Conservation (phyloP, 2,329 filamentous ascomycete species). For the Sarocladium kiliense region DNA sequence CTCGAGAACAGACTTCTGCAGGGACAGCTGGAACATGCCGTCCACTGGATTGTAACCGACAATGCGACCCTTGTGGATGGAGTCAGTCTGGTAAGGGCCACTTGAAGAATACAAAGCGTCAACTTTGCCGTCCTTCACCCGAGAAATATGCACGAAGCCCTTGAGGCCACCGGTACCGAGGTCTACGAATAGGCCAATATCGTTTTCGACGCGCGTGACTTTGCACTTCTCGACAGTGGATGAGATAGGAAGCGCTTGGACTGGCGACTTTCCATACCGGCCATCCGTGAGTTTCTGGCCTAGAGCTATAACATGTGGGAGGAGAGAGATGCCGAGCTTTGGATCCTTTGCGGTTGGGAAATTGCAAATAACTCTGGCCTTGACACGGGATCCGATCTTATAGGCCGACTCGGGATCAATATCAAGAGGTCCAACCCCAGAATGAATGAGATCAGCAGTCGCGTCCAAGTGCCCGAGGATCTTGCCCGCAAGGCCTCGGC, state of each 20-base stretch:
- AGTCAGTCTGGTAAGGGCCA: conserved; percentile 73
- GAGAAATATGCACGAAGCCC: conserved; percentile 94
- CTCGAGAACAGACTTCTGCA: conserved; percentile 76
- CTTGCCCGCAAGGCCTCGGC: conserved; percentile 78
- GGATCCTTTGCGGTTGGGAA: conserved; percentile 74
- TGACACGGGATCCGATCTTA: conserved; percentile 78
- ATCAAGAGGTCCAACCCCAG: conserved; percentile 65
- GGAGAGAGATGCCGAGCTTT: conserved; percentile 81
- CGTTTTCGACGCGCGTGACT: conserved; percentile 72
- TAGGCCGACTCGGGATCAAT: conserved; percentile 71
- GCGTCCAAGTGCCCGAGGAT: conserved; percentile 88
- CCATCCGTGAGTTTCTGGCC: conserved; percentile 33
- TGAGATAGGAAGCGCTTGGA: conserved; percentile 62
- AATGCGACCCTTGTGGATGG: conserved; percentile 75
- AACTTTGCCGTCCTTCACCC: conserved; percentile 83
- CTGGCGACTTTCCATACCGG: conserved; percentile 41
- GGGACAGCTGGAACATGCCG: conserved; percentile 77
- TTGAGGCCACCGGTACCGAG: conserved; percentile 58
- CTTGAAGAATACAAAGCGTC: conserved; percentile 73
- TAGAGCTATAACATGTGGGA: conserved; percentile 76
- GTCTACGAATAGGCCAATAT: conserved; percentile 76
- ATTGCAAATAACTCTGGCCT: conserved; percentile 81
- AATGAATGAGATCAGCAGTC: conserved; percentile 87
- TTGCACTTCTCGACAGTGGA: conserved; percentile 72
- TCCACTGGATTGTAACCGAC: conserved; percentile 85